Percentiles rank a stretch among this genome's conserved stretches.
Conservation (phyloP, 345 rosid genomes). For the Eucalyptus erythrocorys region DNA sequence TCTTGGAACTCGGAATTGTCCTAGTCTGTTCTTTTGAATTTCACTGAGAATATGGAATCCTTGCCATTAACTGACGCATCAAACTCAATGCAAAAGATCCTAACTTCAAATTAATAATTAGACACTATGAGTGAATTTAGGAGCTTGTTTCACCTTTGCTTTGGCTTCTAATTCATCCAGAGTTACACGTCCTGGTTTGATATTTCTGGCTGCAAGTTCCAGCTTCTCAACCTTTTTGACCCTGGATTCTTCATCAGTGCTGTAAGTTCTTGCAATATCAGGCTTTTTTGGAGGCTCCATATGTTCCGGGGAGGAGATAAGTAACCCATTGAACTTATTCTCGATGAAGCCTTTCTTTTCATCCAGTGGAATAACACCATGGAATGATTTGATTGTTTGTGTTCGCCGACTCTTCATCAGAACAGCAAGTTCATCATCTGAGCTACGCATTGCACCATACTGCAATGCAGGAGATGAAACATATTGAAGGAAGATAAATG, state of each 20-base stretch:
- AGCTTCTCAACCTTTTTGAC: not conserved
- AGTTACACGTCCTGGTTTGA: not conserved
- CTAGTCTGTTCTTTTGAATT: not conserved
- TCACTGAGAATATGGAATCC: not conserved
- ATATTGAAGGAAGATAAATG: not conserved
- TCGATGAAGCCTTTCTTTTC: not conserved
- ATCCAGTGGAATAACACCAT: not conserved
- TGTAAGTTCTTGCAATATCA: not conserved
- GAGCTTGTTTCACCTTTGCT: not conserved
- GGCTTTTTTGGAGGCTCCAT: not conserved
- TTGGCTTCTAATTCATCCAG: not conserved
- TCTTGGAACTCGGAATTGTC: not conserved
- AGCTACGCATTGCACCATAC: not conserved
- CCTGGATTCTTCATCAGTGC: not conserved
- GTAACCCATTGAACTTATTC: not conserved
- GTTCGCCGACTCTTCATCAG: not conserved
- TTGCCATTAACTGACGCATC: not conserved
- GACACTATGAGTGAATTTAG: not conserved
- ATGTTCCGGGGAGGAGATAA: not conserved
- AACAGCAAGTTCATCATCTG: not conserved
- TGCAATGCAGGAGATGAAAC: not conserved
- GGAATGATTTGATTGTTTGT: not conserved
- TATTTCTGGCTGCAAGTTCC: not conserved
- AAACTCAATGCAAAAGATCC: not conserved
- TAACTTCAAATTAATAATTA: not conserved